Evolutionary conservation across 2,329 filamentous ascomycete species (phyloP), one percentile per base, ranked within the genome.

Genomic region (Sphaerulina musiva): DNA sequence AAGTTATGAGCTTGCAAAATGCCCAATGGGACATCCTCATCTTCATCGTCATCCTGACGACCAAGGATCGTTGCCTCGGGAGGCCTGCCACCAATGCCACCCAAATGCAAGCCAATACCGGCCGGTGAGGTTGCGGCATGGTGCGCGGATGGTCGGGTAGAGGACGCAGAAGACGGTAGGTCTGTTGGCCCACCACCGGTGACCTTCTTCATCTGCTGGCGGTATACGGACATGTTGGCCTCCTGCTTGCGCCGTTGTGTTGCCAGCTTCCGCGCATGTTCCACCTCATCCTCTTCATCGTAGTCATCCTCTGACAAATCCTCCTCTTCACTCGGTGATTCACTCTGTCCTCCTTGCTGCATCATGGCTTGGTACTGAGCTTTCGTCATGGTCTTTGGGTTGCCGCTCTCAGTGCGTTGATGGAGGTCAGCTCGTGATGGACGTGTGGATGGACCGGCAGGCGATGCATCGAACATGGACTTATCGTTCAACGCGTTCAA

Each of bases 161-260:
- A 57, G 39, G 61, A 61, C 1, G 76, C 66, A 11, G 59, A 56
- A 29, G 61, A 62, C 2, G 77, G 69, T 10, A 71, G 62, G 41
- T 74, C 72, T 9, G 77, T 70, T 4, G 78, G 70, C 20, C 82
- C 74, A 62, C 92, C 88, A 46, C 90, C 90, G 0, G 89, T 95
- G 31, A 93, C 86, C 72, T 95, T 95, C 87, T 92, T 95, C 90
- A 95, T 95, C 71, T 93, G 87, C 69, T 95, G 90, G 54, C 90
- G 82, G 70, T 95, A 95, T 1, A 95, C 85, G 1, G 89, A 80
- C 76, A 95, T 85, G 68, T 93, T 89, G 10, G 90, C 90, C 70
- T 95, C 89, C 68, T 95, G 90, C 75, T 91, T 93, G 64, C 84
- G 82, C 59, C 90, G 79, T 68, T 93, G 88, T 68, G 84, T 87